Base-by-base conservation (phyloP, 371 early-diverging fungal species). In the Apophysomyces ossiformis region DNA sequence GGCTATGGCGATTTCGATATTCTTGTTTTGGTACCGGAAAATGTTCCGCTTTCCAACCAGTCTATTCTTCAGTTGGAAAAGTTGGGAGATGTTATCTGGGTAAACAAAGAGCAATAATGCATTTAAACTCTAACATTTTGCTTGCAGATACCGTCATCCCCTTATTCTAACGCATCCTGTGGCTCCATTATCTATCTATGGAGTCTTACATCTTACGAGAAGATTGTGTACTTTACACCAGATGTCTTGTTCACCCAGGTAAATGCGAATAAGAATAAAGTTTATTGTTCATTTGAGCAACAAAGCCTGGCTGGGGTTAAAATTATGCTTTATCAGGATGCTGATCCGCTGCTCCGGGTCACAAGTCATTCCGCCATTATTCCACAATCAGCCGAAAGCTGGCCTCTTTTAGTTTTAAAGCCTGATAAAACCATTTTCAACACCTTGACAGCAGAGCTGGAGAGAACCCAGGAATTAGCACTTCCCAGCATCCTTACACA, bases 231-330 rank as follows among this genome's bases (percentile, higher is more conserved):
- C 21, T 50, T 50, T 21, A 50, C 54, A 18, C 18, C 54, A 26
- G 54, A 50, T 21, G 54, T 50, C 21, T 21, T 21, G 9, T 50
- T 50, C 21, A 50, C 54, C 9, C 54, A 50, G 21, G 54, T 50
- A 50, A 50, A 26, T 26, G 32, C 32, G 32, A 26, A 26, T 26
- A 26, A 26, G 32, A 26, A 26, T 16, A n/a, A 13, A 47, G 11
- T 16, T 18, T 18, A 50, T 18, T 8, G 5, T n/a, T 50, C 7
- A 7, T n/a, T 50, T 50, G 32, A 26, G 32, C 54, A 18, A 50
- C 54, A 50, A 47, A 32, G 54, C 54, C 21, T 11, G 13, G 54
- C 54, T n/a, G 54, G 21, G 54, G 21, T 7, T 8, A 8, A 18
- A 50, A 50, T 21, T 21, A 11, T 50, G 4, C 4, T 6, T 1